Evolutionary conservation across 164 flowering plant genomes (phyloP).

Genomic region (Piper longum): DNA sequence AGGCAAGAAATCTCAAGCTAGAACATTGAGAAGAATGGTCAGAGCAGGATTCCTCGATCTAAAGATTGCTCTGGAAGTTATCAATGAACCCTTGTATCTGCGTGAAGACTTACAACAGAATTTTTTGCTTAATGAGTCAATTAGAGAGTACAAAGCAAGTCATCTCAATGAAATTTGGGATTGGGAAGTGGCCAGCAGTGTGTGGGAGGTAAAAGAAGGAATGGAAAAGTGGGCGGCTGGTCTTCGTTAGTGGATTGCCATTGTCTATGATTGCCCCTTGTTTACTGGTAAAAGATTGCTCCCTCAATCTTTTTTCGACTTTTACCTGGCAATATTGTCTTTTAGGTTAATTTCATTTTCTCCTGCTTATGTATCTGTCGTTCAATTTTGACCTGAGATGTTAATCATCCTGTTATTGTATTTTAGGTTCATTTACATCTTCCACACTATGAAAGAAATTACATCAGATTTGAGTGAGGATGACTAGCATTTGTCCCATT

Average conservation of each 20-base stretch:
- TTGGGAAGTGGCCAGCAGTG: slow-evolving; percentile 20
- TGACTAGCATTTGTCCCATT: too few relatives aligned
- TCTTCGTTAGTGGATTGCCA: background rate
- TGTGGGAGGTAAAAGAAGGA: slow-evolving; percentile 20
- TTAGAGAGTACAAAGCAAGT: background rate
- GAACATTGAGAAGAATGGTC: slow-evolving; percentile 41
- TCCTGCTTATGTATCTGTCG: too few relatives aligned
- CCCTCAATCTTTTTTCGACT: too few relatives aligned
- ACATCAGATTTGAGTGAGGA: too few relatives aligned
- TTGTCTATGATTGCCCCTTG: too few relatives aligned
- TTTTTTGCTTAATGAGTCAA: background rate
- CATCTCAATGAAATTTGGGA: slow-evolving; percentile 14
- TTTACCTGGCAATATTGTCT: too few relatives aligned
- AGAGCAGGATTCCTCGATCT: slow-evolving; percentile 27
- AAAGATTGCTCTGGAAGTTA: slow-evolving; percentile 19
- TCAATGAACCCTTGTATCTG: slow-evolving; percentile 20
- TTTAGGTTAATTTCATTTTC: too few relatives aligned
- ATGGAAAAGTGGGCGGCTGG: slow-evolving; percentile 16
- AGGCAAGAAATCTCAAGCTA: slow-evolving; percentile 32
- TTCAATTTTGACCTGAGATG: too few relatives aligned
- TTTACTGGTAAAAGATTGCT: too few relatives aligned
- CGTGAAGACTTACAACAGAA: slow-evolving; percentile 1
- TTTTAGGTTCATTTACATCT: too few relatives aligned
- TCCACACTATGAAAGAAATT: too few relatives aligned
- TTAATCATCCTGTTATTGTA: too few relatives aligned